Evolutionary conservation across 2,329 filamentous ascomycete genomes (phyloP).

Genomic region (Apiospora arundinis): DNA sequence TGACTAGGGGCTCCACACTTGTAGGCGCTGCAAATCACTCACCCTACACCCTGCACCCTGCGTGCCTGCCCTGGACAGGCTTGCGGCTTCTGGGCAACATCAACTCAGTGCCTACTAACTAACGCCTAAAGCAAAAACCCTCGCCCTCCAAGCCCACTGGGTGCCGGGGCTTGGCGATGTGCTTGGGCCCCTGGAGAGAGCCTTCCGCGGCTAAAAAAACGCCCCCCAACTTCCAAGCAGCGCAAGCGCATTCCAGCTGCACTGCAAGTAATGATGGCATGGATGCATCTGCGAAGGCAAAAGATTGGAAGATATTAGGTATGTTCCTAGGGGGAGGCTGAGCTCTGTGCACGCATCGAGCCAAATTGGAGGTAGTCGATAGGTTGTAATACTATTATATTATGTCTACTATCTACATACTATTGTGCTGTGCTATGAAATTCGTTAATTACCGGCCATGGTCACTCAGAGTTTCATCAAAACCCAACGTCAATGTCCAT

Average conservation of each 20-base stretch:
- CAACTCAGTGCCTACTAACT: not conserved
- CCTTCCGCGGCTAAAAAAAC: constrained; percentile 7
- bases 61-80: not conserved
- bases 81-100: too few relatives aligned
- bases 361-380: not conserved
- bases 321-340: not conserved
- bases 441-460: constrained; percentile 5
- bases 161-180: constrained; percentile 11
- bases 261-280: not conserved
- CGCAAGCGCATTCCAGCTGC: not conserved
- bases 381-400: not conserved
- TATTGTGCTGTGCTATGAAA: not conserved
- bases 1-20: not conserved
- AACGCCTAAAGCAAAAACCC: constrained; percentile 18
- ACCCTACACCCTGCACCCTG: too few relatives aligned
- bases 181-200: constrained; percentile 13
- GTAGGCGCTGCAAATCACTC: constrained; percentile 11
- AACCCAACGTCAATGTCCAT: not conserved
- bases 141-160: constrained; percentile 2
- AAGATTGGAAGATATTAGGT: constrained; percentile 10
- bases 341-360: not conserved
- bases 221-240: not conserved
- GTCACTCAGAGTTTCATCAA: constrained; percentile 12
- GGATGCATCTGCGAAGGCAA: constrained; percentile 1
- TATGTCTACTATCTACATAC: not conserved